Base-by-base conservation (phyloP, 306 rosid species). In the Astragalus glycyphyllos region DNA sequence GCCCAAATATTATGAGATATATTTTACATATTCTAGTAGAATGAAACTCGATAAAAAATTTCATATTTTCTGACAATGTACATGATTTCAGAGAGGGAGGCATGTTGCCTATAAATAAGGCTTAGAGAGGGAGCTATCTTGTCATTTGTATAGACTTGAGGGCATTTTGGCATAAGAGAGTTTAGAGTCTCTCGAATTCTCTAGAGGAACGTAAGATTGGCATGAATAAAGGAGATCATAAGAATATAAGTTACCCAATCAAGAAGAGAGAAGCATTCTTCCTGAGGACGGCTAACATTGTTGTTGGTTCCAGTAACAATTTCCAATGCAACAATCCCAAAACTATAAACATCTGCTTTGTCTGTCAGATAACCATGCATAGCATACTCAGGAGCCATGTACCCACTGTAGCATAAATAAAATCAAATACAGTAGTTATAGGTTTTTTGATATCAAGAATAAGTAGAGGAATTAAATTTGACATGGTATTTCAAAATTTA, bases 311-410 rank as follows among this genome's bases (percentile, higher is more conserved):
- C 76, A 4, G 67, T 75, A 37, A 76, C 69, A 23, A 76, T 58
- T 76, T 76, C 80, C 74, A 76, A 76, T 0, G 50, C 56, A 4
- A 86, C 81, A n/a, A 90, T 65, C 14, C 90, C 95, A 23, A 84
- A 90, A 64, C 92, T 90, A 46, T 88, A 90, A 0, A 88, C 97
- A 73, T 88, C 95, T 32, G 87, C 92, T 64, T 90, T 90, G 26
- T 88, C 83, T 0, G 91, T 85, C 40, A 90, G 77, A 64, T 90
- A 79, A 55, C 96, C 91, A 10, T 83, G 82, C 93, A 85, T 82
- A 0, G 88, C 86, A 47, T 86, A 88, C 63, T 84, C 87, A 1
- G 86, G 85, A 31, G 91, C 88, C 74, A 83, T 79, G 44, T 89
- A 83, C 11, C 87, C 86, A 40, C 86, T 83, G 67, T 70, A 58